These are phyloP conservation scores for Chenopodium suecicum DNA, from an alignment of 148 eudicot species.

Conservation along the genomic window DNA sequence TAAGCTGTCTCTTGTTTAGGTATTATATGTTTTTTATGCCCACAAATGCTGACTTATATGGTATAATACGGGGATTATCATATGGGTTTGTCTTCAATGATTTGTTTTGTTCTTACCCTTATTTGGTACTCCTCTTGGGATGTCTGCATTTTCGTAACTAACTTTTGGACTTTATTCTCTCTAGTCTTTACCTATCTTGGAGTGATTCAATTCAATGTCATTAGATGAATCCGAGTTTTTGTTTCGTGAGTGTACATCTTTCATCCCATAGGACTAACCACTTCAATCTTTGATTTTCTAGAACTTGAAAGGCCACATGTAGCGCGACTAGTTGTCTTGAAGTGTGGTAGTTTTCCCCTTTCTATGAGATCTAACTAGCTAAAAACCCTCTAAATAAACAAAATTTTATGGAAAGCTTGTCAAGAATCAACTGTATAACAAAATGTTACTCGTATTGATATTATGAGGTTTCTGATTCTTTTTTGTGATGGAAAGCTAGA, in stretches of 20 bases:
- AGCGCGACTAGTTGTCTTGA: not conserved
- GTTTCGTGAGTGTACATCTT: not conserved
- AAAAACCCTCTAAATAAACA: no score
- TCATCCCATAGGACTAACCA: not conserved
- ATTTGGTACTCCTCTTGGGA: slow-evolving; percentile 9
- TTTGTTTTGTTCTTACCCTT: not conserved
- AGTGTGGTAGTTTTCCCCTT: not conserved
- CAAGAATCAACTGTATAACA: not conserved
- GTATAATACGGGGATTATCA: slow-evolving; percentile 9
- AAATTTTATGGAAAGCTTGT: not conserved
- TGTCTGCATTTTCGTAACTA: slow-evolving; percentile 12
- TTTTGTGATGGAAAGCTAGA: not conserved
- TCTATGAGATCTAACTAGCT: no score
- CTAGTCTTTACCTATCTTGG: not conserved
- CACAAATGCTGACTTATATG: slow-evolving; percentile 22
- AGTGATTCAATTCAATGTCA: not conserved
- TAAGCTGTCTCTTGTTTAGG: slow-evolving; percentile 6
- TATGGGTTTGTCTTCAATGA: not conserved
- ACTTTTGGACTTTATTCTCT: slow-evolving; percentile 16
- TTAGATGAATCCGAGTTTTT: not conserved
- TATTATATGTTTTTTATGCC: slow-evolving; percentile 3
- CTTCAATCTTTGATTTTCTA: no score
- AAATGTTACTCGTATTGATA: not conserved
- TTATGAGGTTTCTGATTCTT: not conserved
- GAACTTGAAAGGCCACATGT: not conserved